phyloP scores from a whole-genome alignment of 2,329 filamentous ascomycete species.

The Colletotrichum chlorophyti region DNA sequence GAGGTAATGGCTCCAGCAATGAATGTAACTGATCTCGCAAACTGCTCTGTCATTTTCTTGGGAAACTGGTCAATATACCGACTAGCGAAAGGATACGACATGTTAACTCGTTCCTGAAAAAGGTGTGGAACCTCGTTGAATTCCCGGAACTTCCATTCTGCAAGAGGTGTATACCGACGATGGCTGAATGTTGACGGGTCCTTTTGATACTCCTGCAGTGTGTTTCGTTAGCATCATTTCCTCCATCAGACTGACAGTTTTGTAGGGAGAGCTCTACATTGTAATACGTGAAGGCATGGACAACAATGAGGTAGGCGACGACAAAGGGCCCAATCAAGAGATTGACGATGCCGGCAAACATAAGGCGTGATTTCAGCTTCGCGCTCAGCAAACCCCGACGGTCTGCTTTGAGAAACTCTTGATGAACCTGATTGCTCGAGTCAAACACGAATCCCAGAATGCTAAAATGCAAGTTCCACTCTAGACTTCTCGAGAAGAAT shows the following conservation, averaged over 20 bases:
- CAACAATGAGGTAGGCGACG: constrained; percentile 83
- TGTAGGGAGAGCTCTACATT: constrained; percentile 63
- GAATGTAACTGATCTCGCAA: constrained; percentile 86
- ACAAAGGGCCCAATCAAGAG: constrained; percentile 87
- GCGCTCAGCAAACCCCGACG: constrained; percentile 80
- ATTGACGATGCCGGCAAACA: constrained; percentile 85
- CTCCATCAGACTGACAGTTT: not conserved
- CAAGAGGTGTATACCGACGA: constrained; percentile 88
- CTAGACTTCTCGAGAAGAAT: constrained; percentile 86
- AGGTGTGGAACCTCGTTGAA: constrained; percentile 97
- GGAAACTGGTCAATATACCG: constrained; percentile 96
- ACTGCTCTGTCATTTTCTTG: constrained; percentile 88
- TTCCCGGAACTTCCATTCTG: constrained; percentile 97
- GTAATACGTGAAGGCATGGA: constrained; percentile 95
- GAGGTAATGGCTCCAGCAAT: constrained; percentile 86
- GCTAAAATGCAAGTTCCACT: constrained; percentile 91
- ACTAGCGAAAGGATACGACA: constrained; percentile 93
- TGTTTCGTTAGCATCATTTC: not conserved
- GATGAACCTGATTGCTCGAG: constrained; percentile 83
- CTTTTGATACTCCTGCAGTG: constrained; percentile 85
- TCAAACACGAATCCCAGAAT: constrained; percentile 96
- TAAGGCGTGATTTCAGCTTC: constrained; percentile 78
- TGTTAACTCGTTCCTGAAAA: constrained; percentile 87
- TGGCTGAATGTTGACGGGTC: constrained; percentile 88
- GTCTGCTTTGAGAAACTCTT: constrained; percentile 84